Evolutionary conservation across 2,329 filamentous ascomycete species (phyloP).

Genomic region (Hypoxylon sp.): DNA sequence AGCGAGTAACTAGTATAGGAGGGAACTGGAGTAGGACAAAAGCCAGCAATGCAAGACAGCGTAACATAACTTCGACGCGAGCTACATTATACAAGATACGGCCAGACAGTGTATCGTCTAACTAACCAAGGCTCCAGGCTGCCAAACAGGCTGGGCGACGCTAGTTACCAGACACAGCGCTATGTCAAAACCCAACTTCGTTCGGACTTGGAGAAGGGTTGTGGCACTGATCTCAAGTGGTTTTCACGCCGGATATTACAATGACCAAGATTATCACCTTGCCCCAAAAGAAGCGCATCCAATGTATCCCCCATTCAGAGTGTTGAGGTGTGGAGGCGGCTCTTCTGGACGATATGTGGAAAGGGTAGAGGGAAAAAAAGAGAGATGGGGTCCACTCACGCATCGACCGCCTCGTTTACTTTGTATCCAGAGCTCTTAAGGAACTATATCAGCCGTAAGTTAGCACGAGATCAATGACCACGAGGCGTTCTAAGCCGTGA

Average conservation of each 20-base stretch:
- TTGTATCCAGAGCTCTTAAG: slow-evolving; percentile 62
- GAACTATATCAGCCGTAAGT: slow-evolving; percentile 37
- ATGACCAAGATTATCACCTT: slow-evolving; percentile 7
- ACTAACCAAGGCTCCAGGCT: background rate
- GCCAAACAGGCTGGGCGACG: background rate
- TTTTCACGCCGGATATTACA: slow-evolving; percentile 7
- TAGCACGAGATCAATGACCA: slow-evolving; percentile 17
- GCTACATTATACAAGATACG: slow-evolving; percentile 17
- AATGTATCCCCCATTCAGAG: background rate
- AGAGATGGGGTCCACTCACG: slow-evolving; percentile 61
- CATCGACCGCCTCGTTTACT: slow-evolving; percentile 66
- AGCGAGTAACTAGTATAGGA: background rate
- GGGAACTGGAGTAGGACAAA: background rate
- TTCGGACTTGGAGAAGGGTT: background rate
- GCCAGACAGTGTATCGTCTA: background rate
- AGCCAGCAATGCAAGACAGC: slow-evolving; percentile 1
- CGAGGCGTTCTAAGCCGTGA: background rate
- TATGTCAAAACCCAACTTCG: slow-evolving; percentile 4
- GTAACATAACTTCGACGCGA: slow-evolving; percentile 10
- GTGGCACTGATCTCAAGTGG: background rate
- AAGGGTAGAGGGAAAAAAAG: slow-evolving; percentile 31
- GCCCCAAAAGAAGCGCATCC: background rate
- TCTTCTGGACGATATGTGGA: background rate
- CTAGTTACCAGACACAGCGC: background rate
- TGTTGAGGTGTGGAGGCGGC: background rate